phyloP scores from a whole-genome alignment of 2,329 filamentous ascomycete species.

The Curvularia sp. region DNA sequence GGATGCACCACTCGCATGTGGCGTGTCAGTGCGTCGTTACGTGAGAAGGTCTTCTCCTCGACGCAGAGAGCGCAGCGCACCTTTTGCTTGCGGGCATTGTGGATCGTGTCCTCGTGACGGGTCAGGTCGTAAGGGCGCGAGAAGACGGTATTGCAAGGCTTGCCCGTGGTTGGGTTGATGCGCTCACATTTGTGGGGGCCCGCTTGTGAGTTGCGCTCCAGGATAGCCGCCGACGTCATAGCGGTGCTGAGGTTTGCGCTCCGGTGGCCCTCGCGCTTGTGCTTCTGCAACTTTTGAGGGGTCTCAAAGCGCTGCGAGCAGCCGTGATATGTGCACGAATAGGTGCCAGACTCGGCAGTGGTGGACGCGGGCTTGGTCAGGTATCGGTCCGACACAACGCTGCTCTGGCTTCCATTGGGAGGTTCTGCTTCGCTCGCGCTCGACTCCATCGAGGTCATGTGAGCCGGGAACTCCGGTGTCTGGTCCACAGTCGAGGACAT shows the following conservation, averaged over 20 bases:
- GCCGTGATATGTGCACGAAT: conserved; percentile 94
- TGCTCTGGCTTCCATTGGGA: conserved; percentile 53
- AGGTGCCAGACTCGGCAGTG: conserved; percentile 81
- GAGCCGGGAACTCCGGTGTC: conserved; percentile 65
- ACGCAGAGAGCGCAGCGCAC: conserved; percentile 91
- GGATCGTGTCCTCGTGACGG: conserved; percentile 95
- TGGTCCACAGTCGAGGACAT: conserved; percentile 47
- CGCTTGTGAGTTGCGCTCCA: conserved; percentile 80
- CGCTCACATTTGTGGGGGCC: conserved; percentile 92
- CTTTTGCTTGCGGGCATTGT: conserved; percentile 93
- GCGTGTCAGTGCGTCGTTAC: conserved; percentile 90
- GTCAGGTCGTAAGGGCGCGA: conserved; percentile 96
- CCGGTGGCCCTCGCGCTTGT: conserved; percentile 92
- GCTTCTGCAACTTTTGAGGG: conserved; percentile 84
- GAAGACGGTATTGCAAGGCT: conserved; percentile 93
- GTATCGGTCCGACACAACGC: conserved; percentile 36
- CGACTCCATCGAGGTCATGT: conserved; percentile 68
- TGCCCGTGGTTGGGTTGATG: conserved; percentile 92
- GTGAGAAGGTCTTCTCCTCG: conserved; percentile 96
- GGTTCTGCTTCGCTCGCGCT: conserved; percentile 62
- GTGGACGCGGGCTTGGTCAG: conserved; percentile 66
- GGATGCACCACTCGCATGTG: conserved; percentile 96
- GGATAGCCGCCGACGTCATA: conserved; percentile 62
- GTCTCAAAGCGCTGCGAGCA: conserved; percentile 89
- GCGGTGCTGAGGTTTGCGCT: conserved; percentile 51